A percentile compares a stretch with the other conserved stretches of the same genome.
Conservation (phyloP, 768 basidiomycete species). For the Chalciporus piperatus region DNA sequence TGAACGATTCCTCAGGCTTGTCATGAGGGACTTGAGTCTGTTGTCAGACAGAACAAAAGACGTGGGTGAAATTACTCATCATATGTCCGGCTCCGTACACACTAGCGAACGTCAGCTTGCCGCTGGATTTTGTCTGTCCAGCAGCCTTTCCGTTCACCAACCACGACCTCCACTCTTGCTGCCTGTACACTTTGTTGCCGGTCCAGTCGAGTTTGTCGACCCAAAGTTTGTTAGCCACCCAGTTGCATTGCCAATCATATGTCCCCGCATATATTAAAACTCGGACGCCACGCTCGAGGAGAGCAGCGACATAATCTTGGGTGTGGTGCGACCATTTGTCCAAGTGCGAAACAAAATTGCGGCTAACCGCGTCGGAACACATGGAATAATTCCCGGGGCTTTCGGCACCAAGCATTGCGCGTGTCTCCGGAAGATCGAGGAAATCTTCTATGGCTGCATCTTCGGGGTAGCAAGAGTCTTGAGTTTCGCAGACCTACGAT, state of each 20-base stretch:
- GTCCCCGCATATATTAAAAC: slow-evolving; percentile 55
- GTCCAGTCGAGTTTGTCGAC: slow-evolving; percentile 59
- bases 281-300: slow-evolving; percentile 53
- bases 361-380: slow-evolving; percentile 52
- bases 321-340: slow-evolving; percentile 60
- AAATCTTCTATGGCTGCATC: slow-evolving; percentile 40
- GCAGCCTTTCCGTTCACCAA: slow-evolving; percentile 49
- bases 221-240: slow-evolving; percentile 65
- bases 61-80: slow-evolving; percentile 37
- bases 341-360: slow-evolving; percentile 51
- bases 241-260: slow-evolving; percentile 59
- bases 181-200: slow-evolving; percentile 46
- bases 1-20: slow-evolving; percentile 60
- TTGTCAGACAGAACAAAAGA: slow-evolving; percentile 19
- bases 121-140: slow-evolving; percentile 54
- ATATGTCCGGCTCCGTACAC: slow-evolving; percentile 74
- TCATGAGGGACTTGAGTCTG: slow-evolving; percentile 58
- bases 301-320: slow-evolving; percentile 53
- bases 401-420: slow-evolving; percentile 46
- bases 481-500: slow-evolving; percentile 21
- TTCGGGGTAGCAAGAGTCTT: slow-evolving; percentile 40
- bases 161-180: slow-evolving; percentile 50
- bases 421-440: slow-evolving; percentile 45
- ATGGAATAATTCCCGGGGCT: slow-evolving; percentile 49
- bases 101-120: slow-evolving; percentile 62